Conservation (phyloP, 805 yeast genomes). For the Barnettozyma siamensis region DNA sequence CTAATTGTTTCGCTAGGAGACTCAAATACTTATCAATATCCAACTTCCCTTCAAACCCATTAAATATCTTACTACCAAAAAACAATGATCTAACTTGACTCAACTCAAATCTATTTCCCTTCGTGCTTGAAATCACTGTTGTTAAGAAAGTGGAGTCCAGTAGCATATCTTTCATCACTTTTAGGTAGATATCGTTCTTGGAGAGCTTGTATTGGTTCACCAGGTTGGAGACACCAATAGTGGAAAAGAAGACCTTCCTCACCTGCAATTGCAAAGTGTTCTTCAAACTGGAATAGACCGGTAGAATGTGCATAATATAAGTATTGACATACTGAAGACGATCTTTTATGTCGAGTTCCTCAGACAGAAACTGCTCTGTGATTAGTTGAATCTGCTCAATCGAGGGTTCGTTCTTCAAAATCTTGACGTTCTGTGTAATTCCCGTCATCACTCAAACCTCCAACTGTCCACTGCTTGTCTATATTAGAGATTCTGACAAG, state of each 20-base stretch:
- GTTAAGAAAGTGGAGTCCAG: slow-evolving; percentile 14
- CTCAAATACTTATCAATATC: slow-evolving; percentile 12
- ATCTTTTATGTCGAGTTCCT: slow-evolving; percentile 9
- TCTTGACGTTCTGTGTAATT: slow-evolving; percentile 2
- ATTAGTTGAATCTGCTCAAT: slow-evolving; percentile 11
- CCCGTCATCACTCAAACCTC: no score
- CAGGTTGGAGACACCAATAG: slow-evolving; percentile 17
- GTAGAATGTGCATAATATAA: slow-evolving; percentile 19
- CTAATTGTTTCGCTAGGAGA: slow-evolving; percentile 13
- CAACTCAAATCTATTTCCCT: slow-evolving; percentile 10
- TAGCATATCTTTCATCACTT: slow-evolving; percentile 19
- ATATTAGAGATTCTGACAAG: not conserved
- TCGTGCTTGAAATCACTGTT: slow-evolving; percentile 6
- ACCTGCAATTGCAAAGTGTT: slow-evolving; percentile 9
- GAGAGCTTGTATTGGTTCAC: slow-evolving; percentile 17
- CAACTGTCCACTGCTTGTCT: no score
- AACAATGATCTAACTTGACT: slow-evolving; percentile 17
- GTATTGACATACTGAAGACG: slow-evolving; percentile 13
- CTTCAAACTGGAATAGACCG: slow-evolving; percentile 19
- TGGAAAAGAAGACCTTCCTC: slow-evolving; percentile 15
- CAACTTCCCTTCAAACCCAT: slow-evolving; percentile 20
- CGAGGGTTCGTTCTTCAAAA: slow-evolving; percentile 12
- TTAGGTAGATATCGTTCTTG: slow-evolving; percentile 18
- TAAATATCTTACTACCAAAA: slow-evolving; percentile 23
- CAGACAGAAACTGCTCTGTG: slow-evolving; percentile 6